These are phyloP conservation scores for Inonotus hispidus DNA, from an alignment of 1,284 basidiomycete genomes.

Conservation along the genomic window DNA sequence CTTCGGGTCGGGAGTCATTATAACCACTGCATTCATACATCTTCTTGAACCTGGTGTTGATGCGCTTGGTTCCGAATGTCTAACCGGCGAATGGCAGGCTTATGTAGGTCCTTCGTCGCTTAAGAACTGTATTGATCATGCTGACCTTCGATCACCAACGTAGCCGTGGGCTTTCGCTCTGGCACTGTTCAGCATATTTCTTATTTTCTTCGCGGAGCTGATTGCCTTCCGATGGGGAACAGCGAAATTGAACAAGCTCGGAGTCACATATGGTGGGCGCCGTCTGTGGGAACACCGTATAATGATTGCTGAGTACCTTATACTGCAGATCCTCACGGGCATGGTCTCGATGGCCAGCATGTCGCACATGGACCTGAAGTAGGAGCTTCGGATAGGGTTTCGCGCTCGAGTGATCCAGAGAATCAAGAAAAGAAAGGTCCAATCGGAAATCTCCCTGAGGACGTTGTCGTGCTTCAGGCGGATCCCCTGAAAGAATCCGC, in stretches of 20 bases:
- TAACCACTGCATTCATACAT: conserved; percentile 91
- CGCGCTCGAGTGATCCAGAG: conserved; percentile 16
- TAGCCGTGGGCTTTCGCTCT: conserved; percentile 80
- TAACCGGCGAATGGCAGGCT: conserved; percentile 62
- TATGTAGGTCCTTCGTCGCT: conserved; percentile 51
- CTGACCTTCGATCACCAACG: neutral
- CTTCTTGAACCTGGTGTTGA: conserved; percentile 73
- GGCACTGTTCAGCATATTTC: conserved; percentile 75
- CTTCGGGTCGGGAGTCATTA: conserved; percentile 93
- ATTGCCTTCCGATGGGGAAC: conserved; percentile 80
- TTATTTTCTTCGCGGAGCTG: conserved; percentile 82
- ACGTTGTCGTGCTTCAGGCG: conserved; percentile 13
- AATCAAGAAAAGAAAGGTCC: conserved; percentile 15
- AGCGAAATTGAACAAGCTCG: conserved; percentile 51
- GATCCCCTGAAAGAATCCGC: conserved; percentile 36
- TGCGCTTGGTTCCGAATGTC: conserved; percentile 67
- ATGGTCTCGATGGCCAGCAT: conserved; percentile 54
- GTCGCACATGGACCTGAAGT: conserved; percentile 65
- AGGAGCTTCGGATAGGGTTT: conserved; percentile 19
- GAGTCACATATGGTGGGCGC: conserved; percentile 46
- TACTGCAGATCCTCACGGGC: conserved; percentile 56
- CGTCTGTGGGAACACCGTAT: neutral
- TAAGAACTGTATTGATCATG: conserved; percentile 8
- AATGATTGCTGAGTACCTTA: neutral
- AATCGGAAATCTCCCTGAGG: neutral